These are phyloP conservation scores for Trichoderma atrobrunneum DNA, from an alignment of 2,329 filamentous ascomycete species.

Conservation along the genomic window DNA sequence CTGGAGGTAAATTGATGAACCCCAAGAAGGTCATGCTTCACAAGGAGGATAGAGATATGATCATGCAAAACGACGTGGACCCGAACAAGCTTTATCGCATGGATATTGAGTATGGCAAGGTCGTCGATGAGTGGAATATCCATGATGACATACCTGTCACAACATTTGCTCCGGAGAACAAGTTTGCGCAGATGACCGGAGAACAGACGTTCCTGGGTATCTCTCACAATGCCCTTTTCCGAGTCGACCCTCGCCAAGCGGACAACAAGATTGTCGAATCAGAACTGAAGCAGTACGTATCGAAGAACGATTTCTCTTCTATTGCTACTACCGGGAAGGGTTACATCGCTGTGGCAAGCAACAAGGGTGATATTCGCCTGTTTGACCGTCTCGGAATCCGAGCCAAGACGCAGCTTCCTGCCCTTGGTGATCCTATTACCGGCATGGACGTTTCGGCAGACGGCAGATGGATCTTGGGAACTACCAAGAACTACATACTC, in stretches of 20 bases:
- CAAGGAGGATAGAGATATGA: slow-evolving; percentile 83
- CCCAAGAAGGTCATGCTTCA: slow-evolving; percentile 98
- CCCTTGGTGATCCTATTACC: slow-evolving; percentile 90
- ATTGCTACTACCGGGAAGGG: slow-evolving; percentile 94
- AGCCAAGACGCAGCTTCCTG: slow-evolving; percentile 94
- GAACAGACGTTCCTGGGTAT: slow-evolving; percentile 95
- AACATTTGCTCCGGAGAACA: slow-evolving; percentile 92
- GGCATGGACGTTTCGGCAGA: slow-evolving; percentile 94
- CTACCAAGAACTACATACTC: slow-evolving; percentile 89
- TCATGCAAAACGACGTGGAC: slow-evolving; percentile 77
- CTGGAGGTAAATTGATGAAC: slow-evolving; percentile 80
- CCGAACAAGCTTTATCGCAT: slow-evolving; percentile 93
- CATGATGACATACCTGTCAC: slow-evolving; percentile 93
- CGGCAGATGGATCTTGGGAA: slow-evolving; percentile 91
- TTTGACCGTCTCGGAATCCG: slow-evolving; percentile 97
- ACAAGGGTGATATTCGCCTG: slow-evolving; percentile 95
- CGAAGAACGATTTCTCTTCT: slow-evolving; percentile 96
- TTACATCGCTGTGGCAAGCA: slow-evolving; percentile 93
- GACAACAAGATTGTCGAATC: slow-evolving; percentile 91
- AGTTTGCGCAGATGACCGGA: slow-evolving; percentile 95
- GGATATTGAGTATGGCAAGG: slow-evolving; percentile 96
- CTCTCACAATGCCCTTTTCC: slow-evolving; percentile 88
- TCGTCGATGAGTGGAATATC: slow-evolving; percentile 98
- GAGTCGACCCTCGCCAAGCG: slow-evolving; percentile 84
- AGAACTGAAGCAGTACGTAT: slow-evolving; percentile 91